Base-by-base conservation (phyloP, 495 filamentous ascomycete species). In the Daldinia decipiens region DNA sequence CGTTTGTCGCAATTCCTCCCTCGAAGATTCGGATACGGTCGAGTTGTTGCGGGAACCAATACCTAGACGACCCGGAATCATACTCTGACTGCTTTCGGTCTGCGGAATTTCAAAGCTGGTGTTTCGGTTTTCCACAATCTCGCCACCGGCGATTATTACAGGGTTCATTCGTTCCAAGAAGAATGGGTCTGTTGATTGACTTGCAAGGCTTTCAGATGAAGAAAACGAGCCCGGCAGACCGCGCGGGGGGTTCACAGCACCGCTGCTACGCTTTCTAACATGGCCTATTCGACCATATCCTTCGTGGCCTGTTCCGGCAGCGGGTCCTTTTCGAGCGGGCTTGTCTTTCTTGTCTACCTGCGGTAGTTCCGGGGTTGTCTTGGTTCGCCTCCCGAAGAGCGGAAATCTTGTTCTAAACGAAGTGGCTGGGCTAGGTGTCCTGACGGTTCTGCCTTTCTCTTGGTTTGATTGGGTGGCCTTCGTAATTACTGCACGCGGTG, bases 281-380 rank as follows among this genome's bases (percentile, higher is more conserved):
- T 80, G 76, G 31, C 86, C 84, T 87, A 96, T 75, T 3, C 87
- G 91, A 7, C 94, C 93, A 77, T 98, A 98, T 50, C 95, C 95
- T 82, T 98, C 95, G 78, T 98, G 93, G 2, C 95, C 95, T 34
- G 96, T 99, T 36, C 95, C 96, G 31, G 95, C 95, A 5, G 85
- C 87, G 17, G 95, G 95, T 0, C 95, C 96, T 79, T 95, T 97
- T 59, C 91, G 88, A 13, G 79, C 40, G 5, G 81, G 62, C 69
- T 88, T 91, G 21, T 88, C 84, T 52, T 78, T 84, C 59, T 82
- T 84, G 11, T 88, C 87, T 3, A 76, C 65, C n/a, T 80, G 72
- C 3, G 76, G 74, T n/a, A 77, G 67, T 47, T 88, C 86, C 5
- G 87, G 70, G 13, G 88, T 86, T 8, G 88, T 85, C 76, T 92